These are phyloP conservation scores for Ceriops zippeliana DNA, from an alignment of 345 rosid genomes.

Conservation along the genomic window DNA sequence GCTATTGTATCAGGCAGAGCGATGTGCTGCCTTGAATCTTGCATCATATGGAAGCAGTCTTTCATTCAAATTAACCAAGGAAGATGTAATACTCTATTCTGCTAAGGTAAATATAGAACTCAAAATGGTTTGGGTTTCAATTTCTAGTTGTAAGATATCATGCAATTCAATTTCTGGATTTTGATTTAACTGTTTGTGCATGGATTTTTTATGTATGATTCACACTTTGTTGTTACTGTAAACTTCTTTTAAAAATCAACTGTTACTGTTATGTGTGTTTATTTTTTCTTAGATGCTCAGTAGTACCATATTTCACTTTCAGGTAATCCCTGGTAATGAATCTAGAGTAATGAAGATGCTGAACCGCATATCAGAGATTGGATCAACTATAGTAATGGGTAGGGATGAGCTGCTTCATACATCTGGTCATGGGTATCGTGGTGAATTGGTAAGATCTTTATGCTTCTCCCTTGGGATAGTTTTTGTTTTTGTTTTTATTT, in stretches of 20 bases:
- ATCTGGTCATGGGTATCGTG: constrained; percentile 98
- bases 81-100: constrained; percentile 82
- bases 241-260: too few species aligned
- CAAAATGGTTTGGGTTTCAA: not conserved
- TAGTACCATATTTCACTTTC: constrained; percentile 19
- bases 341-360: constrained; percentile 96
- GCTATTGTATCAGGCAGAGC: constrained; percentile 83
- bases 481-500: not conserved
- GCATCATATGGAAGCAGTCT: constrained; percentile 93
- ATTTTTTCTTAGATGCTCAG: not conserved
- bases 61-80: constrained; percentile 77
- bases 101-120: constrained; percentile 65
- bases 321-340: constrained; percentile 99
- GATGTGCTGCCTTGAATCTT: constrained; percentile 94
- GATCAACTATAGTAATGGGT: constrained; percentile 88
- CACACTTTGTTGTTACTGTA: not conserved
- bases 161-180: not conserved
- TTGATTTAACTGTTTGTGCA: not conserved
- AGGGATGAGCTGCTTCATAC: constrained; percentile 81
- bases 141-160: constrained; percentile 4
- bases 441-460: constrained; percentile 63
- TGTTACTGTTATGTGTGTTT: too few species aligned
- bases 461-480: constrained; percentile 10
- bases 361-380: constrained; percentile 90
- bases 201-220: not conserved